phyloP scores from a whole-genome alignment of 371 early-diverging fungal genomes.

The Apophysomyces variabilis region DNA sequence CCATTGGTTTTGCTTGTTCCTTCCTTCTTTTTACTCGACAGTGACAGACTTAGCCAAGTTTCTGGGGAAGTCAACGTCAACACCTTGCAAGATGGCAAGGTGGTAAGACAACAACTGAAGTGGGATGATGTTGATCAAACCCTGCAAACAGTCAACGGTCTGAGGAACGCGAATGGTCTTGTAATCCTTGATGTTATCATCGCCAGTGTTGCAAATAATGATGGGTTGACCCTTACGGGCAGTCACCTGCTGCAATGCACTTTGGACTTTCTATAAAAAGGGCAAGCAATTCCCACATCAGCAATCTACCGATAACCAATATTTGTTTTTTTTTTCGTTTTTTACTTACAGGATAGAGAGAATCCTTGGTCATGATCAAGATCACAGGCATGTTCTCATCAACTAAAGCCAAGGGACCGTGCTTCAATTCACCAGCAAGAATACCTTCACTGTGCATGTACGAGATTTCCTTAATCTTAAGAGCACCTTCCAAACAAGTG shows the following conservation, averaged over 20 bases:
- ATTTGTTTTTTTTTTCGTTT: neutral
- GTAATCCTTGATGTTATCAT: slow-evolving; percentile 62
- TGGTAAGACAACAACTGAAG: slow-evolving; percentile 97
- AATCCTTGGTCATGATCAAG: slow-evolving; percentile 38
- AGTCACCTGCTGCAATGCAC: slow-evolving; percentile 94
- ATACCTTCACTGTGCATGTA: slow-evolving; percentile 98
- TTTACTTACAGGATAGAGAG: slow-evolving; percentile 27
- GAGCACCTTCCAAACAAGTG: slow-evolving; percentile 96
- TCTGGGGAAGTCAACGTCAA: slow-evolving; percentile 98
- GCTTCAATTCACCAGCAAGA: slow-evolving; percentile 98
- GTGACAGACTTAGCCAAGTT: slow-evolving; percentile 96
- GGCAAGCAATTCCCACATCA: neutral
- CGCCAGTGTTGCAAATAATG: slow-evolving; percentile 90
- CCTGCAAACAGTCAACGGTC: slow-evolving; percentile 86
- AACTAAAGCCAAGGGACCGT: slow-evolving; percentile 98
- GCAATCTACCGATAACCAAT: neutral
- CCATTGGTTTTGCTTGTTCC: no score
- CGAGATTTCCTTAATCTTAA: slow-evolving; percentile 99
- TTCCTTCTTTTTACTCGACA: slow-evolving; percentile 57
- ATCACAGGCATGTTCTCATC: slow-evolving; percentile 97
- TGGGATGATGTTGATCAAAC: slow-evolving; percentile 91
- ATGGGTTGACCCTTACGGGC: slow-evolving; percentile 97
- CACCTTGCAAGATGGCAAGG: slow-evolving; percentile 90
- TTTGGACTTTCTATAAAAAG: slow-evolving; percentile 75
- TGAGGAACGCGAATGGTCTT: slow-evolving; percentile 91